Conservation (phyloP, 2,329 filamentous ascomycete genomes). For the Myriangium duriaei region DNA sequence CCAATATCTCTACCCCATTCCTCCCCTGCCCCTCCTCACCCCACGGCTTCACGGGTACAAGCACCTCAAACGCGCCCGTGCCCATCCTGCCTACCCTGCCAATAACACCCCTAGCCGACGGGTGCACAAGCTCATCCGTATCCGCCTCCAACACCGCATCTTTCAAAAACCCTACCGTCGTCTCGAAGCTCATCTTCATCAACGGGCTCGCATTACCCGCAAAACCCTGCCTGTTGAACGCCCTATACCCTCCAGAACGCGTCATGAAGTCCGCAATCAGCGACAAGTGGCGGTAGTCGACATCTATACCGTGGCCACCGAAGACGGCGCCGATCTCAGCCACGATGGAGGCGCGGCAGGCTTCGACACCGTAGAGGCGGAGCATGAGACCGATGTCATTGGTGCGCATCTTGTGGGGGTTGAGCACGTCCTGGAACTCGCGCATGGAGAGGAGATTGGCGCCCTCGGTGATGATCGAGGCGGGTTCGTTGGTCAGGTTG, state of each 20-base stretch:
- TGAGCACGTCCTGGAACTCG: conserved; percentile 70
- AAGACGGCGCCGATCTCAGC: conserved; percentile 79
- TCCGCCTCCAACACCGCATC: conserved; percentile 86
- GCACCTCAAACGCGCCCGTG: conserved; percentile 83
- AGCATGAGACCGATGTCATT: conserved; percentile 88
- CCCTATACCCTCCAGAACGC: conserved; percentile 73
- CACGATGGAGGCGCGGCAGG: conserved; percentile 76
- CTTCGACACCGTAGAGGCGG: conserved; percentile 80
- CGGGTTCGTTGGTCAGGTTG: conserved; percentile 39
- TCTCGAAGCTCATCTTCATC: conserved; percentile 99
- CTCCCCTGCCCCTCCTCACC: background rate
- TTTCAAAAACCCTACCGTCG: conserved; percentile 82
- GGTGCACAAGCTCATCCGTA: conserved; percentile 75
- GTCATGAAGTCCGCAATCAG: conserved; percentile 98
- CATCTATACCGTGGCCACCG: conserved; percentile 76
- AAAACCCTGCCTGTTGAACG: conserved; percentile 86
- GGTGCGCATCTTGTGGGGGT: conserved; percentile 74
- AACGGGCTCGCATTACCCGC: conserved; percentile 78
- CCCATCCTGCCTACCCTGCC: conserved; percentile 72
- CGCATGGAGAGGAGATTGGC: conserved; percentile 88
- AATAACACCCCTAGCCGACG: conserved; percentile 78
- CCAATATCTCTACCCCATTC: conserved; percentile 7
- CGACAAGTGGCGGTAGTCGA: conserved; percentile 85
- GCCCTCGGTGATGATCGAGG: conserved; percentile 63
- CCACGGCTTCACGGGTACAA: conserved; percentile 31